phyloP scores from a whole-genome alignment of 768 basidiomycete species.

The Tulasnella calospora region DNA sequence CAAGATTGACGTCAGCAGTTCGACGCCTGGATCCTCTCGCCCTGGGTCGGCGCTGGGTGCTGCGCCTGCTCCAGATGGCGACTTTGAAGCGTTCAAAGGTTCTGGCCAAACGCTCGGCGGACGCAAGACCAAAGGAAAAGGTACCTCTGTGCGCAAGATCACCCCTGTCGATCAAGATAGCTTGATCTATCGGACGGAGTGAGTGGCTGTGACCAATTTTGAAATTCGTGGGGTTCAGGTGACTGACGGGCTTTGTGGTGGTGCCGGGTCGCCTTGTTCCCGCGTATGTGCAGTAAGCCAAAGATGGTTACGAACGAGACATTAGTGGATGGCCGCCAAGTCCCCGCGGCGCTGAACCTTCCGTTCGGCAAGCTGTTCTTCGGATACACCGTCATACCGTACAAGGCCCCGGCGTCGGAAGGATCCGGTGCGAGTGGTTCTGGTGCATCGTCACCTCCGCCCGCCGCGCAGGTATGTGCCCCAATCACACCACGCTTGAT shows the following conservation, averaged over 20 bases:
- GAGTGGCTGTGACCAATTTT: slow-evolving; percentile 36
- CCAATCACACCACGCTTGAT: background rate
- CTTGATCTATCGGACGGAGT: slow-evolving; percentile 91
- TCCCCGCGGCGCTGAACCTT: slow-evolving; percentile 83
- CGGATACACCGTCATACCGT: slow-evolving; percentile 77
- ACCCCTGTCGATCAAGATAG: slow-evolving; percentile 75
- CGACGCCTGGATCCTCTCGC: slow-evolving; percentile 79
- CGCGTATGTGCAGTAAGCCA: slow-evolving; percentile 56
- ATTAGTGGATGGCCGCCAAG: slow-evolving; percentile 67
- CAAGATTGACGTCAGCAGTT: slow-evolving; percentile 84
- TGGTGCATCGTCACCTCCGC: slow-evolving; percentile 13
- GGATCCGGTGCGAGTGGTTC: slow-evolving; percentile 34
- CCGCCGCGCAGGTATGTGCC: slow-evolving; percentile 5
- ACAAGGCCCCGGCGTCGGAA: slow-evolving; percentile 41
- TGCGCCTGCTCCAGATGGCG: slow-evolving; percentile 4
- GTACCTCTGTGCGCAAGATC: slow-evolving; percentile 74
- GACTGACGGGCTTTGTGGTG: slow-evolving; percentile 16
- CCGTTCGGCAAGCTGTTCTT: slow-evolving; percentile 96
- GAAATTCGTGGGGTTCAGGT: slow-evolving; percentile 23
- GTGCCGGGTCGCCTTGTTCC: slow-evolving; percentile 11
- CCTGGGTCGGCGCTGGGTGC: slow-evolving; percentile 60
- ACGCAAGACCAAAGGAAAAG: slow-evolving; percentile 92
- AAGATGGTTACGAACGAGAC: slow-evolving; percentile 77
- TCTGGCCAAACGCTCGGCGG: slow-evolving; percentile 87
- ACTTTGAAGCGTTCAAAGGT: slow-evolving; percentile 85